These are phyloP conservation scores for Epicoccum sorghinum DNA, from an alignment of 2,329 filamentous ascomycete species.

Conservation along the genomic window DNA sequence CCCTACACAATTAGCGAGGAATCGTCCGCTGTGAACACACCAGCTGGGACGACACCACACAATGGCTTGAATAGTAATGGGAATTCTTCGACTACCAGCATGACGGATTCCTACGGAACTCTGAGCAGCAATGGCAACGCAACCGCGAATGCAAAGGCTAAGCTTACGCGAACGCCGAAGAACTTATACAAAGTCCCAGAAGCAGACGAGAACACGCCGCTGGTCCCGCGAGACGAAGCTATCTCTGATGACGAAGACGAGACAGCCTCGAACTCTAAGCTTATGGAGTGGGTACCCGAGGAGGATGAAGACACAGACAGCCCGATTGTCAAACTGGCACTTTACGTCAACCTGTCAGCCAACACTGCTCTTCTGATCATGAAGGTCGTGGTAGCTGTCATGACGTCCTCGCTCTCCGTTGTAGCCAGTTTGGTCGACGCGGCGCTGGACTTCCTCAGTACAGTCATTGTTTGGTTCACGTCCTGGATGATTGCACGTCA, in stretches of 20 bases:
- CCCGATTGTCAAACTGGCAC: slow-evolving; percentile 81
- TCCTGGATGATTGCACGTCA: slow-evolving; percentile 75
- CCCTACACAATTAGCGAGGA: slow-evolving; percentile 81
- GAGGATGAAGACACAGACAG: slow-evolving; percentile 77
- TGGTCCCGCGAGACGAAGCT: slow-evolving; percentile 54
- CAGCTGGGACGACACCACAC: slow-evolving; percentile 24
- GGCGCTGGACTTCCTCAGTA: slow-evolving; percentile 79
- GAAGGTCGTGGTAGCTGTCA: slow-evolving; percentile 77
- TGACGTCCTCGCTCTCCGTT: slow-evolving; percentile 82
- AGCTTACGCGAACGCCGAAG: slow-evolving; percentile 67
- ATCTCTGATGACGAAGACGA: slow-evolving; percentile 51
- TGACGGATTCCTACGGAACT: slow-evolving; percentile 43
- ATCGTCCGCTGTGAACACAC: slow-evolving; percentile 39
- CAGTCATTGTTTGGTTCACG: slow-evolving; percentile 80
- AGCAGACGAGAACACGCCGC: slow-evolving; percentile 69
- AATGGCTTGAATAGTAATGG: slow-evolving; percentile 21
- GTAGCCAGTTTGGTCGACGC: slow-evolving; percentile 81
- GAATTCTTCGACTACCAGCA: slow-evolving; percentile 18
- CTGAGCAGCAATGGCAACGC: slow-evolving; percentile 16
- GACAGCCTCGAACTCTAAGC: slow-evolving; percentile 53
- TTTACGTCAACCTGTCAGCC: slow-evolving; percentile 82
- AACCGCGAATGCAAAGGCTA: slow-evolving; percentile 31
- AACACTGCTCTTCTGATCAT: slow-evolving; percentile 76
- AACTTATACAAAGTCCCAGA: slow-evolving; percentile 77
- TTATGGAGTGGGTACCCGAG: slow-evolving; percentile 70